Evolutionary conservation across 768 basidiomycete species (phyloP).

Genomic region (Mycena venus): DNA sequence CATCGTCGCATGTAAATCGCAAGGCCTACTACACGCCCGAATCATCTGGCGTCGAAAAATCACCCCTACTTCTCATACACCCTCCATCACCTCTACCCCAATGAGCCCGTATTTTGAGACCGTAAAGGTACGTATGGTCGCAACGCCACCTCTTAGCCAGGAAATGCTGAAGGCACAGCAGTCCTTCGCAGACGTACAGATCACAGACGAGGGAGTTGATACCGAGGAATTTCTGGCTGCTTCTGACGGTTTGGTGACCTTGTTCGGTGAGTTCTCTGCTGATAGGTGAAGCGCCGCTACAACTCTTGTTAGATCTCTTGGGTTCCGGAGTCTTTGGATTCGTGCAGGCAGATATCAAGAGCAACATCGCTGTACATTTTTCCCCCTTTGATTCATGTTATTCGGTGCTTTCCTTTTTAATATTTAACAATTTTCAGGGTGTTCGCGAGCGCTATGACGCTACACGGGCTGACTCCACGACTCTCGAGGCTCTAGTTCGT

Average conservation of each 20-base stretch:
- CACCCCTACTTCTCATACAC: not conserved
- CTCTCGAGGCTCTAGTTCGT: slow-evolving; percentile 72
- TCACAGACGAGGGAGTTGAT: slow-evolving; percentile 84
- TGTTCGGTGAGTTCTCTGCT: slow-evolving; percentile 68
- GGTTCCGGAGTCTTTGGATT: slow-evolving; percentile 81
- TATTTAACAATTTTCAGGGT: slow-evolving; percentile 57
- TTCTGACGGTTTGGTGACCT: slow-evolving; percentile 83
- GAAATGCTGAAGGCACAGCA: slow-evolving; percentile 43
- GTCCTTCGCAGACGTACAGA: slow-evolving; percentile 90
- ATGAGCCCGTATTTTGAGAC: slow-evolving; percentile 78
- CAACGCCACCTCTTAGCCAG: not conserved
- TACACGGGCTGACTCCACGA: slow-evolving; percentile 58
- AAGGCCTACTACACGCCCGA: not conserved
- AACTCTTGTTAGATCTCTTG: slow-evolving; percentile 64
- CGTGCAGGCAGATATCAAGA: slow-evolving; percentile 77
- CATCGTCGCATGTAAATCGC: not conserved
- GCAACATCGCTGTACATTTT: slow-evolving; percentile 72
- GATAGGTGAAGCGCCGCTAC: not conserved
- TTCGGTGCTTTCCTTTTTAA: slow-evolving; percentile 6
- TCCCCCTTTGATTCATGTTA: no score
- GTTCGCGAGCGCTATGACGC: slow-evolving; percentile 69
- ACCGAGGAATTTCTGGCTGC: slow-evolving; percentile 88
- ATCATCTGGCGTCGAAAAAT: not conserved
- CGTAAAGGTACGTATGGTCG: slow-evolving; percentile 63
- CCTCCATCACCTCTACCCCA: slow-evolving; percentile 21